A percentile compares a stretch with the other conserved stretches of the same genome.
Evolutionary conservation across 495 filamentous ascomycete genomes (phyloP).

Genomic region (Aspergillus carlsbadensis): DNA sequence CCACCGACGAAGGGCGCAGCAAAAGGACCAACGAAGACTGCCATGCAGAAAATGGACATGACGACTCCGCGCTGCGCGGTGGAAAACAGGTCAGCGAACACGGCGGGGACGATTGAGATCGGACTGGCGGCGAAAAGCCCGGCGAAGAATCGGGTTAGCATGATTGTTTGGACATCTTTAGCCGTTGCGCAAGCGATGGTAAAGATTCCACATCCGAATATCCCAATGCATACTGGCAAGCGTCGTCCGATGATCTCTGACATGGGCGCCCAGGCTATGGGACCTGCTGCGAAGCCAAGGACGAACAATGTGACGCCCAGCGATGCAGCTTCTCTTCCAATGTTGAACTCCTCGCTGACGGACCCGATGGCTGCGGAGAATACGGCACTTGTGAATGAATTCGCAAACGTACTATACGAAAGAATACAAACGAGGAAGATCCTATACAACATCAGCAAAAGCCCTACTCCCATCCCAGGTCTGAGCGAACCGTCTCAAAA

Average conservation of each 20-base stretch:
- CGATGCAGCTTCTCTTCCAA: slow-evolving; percentile 47
- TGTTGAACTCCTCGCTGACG: slow-evolving; percentile 44
- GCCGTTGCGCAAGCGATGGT: slow-evolving; percentile 54
- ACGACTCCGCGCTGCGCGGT: slow-evolving; percentile 48
- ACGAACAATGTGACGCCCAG: slow-evolving; percentile 56
- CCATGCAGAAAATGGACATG: slow-evolving; percentile 50
- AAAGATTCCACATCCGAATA: slow-evolving; percentile 54
- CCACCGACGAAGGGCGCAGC: slow-evolving; percentile 50
- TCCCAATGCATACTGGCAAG: slow-evolving; percentile 51
- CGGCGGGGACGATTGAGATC: slow-evolving; percentile 48
- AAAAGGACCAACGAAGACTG: slow-evolving; percentile 50
- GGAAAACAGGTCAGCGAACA: slow-evolving; percentile 53
- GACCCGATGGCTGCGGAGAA: slow-evolving; percentile 50
- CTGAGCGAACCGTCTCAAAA: slow-evolving; percentile 28
- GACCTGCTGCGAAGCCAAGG: slow-evolving; percentile 53
- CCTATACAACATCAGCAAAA: slow-evolving; percentile 15
- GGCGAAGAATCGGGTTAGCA: slow-evolving; percentile 51
- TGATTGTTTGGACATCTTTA: slow-evolving; percentile 55
- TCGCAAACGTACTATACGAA: slow-evolving; percentile 49
- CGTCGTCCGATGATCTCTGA: slow-evolving; percentile 76
- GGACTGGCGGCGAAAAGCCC: slow-evolving; percentile 52
- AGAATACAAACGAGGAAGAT: slow-evolving; percentile 35
- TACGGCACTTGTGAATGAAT: slow-evolving; percentile 52
- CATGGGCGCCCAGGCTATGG: slow-evolving; percentile 62
- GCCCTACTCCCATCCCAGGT: slow-evolving; percentile 8